Percentiles rank a stretch among this genome's conserved stretches.
phyloP scores from a whole-genome alignment of 208 protist species.

The Crithidia sp. region DNA sequence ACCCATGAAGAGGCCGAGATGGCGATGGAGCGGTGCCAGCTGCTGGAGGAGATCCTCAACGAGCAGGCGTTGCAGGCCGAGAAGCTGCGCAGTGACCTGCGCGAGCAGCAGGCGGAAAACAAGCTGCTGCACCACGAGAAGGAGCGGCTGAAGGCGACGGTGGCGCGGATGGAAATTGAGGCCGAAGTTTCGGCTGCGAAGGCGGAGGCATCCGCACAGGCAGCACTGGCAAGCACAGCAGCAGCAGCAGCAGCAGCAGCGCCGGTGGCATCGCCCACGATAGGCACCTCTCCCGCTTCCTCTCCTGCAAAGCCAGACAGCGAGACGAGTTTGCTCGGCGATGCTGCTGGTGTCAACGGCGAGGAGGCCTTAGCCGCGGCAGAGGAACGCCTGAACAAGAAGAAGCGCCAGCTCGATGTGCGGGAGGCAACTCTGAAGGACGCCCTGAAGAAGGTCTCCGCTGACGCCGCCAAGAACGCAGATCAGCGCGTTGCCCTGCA shows the following conservation, averaged over 20 bases:
- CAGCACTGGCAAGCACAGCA: background rate
- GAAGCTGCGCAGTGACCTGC: constrained; percentile 41
- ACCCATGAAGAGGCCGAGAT: constrained; percentile 49
- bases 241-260: constrained; percentile 3
- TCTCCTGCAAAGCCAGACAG: constrained; percentile 8
- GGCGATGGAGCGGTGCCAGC: constrained; percentile 47
- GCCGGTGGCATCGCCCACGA: background rate
- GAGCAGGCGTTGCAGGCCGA: constrained; percentile 49
- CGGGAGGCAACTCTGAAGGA: constrained; percentile 71
- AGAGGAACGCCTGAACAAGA: constrained; percentile 36
- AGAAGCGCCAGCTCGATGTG: constrained; percentile 53
- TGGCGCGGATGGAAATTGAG: constrained; percentile 43
- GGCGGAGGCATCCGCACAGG: constrained; percentile 11
- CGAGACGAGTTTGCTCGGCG: background rate
- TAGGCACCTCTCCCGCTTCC: background rate
- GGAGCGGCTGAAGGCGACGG: constrained; percentile 42
- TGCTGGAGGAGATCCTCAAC: constrained; percentile 58
- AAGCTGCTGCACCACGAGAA: constrained; percentile 44
- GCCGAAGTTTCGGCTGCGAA: constrained; percentile 38
- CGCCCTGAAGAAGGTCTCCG: constrained; percentile 62
- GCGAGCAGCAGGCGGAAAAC: constrained; percentile 58
- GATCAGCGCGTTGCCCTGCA: constrained; percentile 52
- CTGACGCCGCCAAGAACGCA: constrained; percentile 49
- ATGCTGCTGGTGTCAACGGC: background rate
- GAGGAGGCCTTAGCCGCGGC: constrained; percentile 6